A percentile compares a stretch with the other conserved stretches of the same genome.
Conservation (phyloP, 805 yeast species). For the Candida loeiensis region DNA sequence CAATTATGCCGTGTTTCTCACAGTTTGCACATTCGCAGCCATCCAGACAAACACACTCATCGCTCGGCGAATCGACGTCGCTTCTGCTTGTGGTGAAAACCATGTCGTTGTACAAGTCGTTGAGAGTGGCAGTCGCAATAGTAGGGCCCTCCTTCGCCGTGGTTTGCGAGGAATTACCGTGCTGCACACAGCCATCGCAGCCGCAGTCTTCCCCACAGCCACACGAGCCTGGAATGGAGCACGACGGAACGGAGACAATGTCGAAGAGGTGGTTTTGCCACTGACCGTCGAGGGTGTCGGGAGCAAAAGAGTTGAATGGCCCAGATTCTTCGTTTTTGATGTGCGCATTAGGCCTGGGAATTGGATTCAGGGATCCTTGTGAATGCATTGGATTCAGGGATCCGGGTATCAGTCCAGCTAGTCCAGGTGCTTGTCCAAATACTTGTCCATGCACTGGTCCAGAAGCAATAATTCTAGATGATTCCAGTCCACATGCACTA, state of each 20-base stretch:
- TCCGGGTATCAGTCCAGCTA: too few relatives aligned
- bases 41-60: conserved; percentile 25
- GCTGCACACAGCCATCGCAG: conserved; percentile 37
- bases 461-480: too few relatives aligned
- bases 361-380: too few relatives aligned
- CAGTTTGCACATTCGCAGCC: conserved; percentile 40
- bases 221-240: conserved; percentile 36
- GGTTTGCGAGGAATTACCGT: conserved; percentile 19
- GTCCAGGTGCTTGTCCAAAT: not conserved
- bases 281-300: not conserved
- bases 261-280: conserved; percentile 16
- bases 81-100: not conserved
- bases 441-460: too few relatives aligned
- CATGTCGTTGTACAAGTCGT: conserved; percentile 1
- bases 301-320: too few relatives aligned
- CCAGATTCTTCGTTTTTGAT: not conserved
- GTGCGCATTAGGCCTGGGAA: too few relatives aligned
- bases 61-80: conserved; percentile 4
- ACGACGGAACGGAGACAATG: conserved; percentile 29
- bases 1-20: conserved; percentile 43
- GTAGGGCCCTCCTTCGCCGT: not conserved
- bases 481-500: too few relatives aligned
- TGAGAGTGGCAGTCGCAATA: conserved; percentile 3
- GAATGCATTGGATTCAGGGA: too few relatives aligned
- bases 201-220: conserved; percentile 34